Evolutionary conservation across 2,329 filamentous ascomycete genomes (phyloP), one percentile per base, ranked within the genome.

Genomic region (Aurifilum marmelostoma): DNA sequence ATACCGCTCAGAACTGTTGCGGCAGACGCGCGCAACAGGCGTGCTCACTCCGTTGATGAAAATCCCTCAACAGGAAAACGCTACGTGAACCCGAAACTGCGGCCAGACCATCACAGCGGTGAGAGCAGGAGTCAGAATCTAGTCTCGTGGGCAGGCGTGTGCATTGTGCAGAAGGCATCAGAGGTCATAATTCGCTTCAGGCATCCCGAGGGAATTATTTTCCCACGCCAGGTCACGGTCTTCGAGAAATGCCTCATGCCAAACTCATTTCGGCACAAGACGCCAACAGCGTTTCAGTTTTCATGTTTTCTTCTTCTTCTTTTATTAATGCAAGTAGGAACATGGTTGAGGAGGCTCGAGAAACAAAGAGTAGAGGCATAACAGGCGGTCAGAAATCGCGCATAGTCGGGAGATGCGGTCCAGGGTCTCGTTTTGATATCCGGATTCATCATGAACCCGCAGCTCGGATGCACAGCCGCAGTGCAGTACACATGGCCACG

Each of bases 321-420:
- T n/a, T n/a, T n/a, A n/a, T n/a, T n/a, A n/a, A n/a, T n/a, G n/a
- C n/a, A n/a, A n/a, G n/a, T n/a, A n/a, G n/a, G n/a, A 34, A 8
- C 41, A 18, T 56, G 34, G 27, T 61, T 4, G 58, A 16, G 21
- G 41, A 39, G 52, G 37, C n/a, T 63, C 34, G 18, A 63, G 67
- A 59, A 63, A 52, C 59, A 47, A 34, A 50, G 60, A 37, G 63
- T 69, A 69, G 64, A 69, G 59, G 59, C 39, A 66, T 69, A 69
- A 69, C 67, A 69, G 43, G 67, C 67, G 63, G 67, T 67, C 67
- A 69, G 67, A 69, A 67, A 69, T 69, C 67, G 67, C 67, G 63
- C 67, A 69, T 69, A 69, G 47, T 56, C 16, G 37, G n/a, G n/a
- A 58, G 59, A 63, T 24, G 67, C 21, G 43, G 34, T 60, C 58